These are phyloP conservation scores for Plasmodium inui DNA, from an alignment of 169 alveolate species.

Conservation along the genomic window DNA sequence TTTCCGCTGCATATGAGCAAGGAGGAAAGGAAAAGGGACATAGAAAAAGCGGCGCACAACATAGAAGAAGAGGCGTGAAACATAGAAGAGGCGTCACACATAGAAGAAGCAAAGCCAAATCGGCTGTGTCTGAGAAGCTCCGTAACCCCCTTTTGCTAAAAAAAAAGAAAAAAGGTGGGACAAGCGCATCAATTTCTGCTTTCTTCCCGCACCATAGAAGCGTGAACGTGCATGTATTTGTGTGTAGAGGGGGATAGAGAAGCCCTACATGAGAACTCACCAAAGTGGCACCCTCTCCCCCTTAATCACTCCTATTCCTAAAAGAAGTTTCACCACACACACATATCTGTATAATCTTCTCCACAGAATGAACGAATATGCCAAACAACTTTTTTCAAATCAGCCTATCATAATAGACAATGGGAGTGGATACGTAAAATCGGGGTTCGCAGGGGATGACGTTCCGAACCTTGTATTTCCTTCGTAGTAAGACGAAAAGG, in stretches of 20 bases:
- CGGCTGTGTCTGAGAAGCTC: background rate
- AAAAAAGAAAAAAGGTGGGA: background rate
- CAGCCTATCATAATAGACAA: slow-evolving; percentile 84
- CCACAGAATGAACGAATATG: slow-evolving; percentile 66
- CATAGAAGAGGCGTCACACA: background rate
- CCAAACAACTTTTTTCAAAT: slow-evolving; percentile 46
- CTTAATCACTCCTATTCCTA: background rate
- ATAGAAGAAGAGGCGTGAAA: background rate
- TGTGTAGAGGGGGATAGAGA: background rate
- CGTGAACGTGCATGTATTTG: background rate
- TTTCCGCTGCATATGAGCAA: background rate
- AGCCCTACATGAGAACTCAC: background rate
- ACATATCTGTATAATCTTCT: background rate
- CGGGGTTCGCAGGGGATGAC: slow-evolving; percentile 87
- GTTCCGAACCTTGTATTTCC: slow-evolving; percentile 83
- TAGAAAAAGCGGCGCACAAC: background rate
- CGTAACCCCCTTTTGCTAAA: background rate
- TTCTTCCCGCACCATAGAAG: background rate
- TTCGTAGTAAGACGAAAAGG: slow-evolving; percentile 60
- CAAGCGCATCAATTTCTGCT: background rate
- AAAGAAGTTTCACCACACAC: background rate
- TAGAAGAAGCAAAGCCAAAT: background rate
- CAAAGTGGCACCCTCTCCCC: background rate
- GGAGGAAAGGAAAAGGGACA: background rate
- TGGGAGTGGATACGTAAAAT: slow-evolving; percentile 87